Percentiles rank a stretch among this genome's conserved stretches.
Evolutionary conservation across 495 filamentous ascomycete species (phyloP).

Genomic region (Staphylotrichum longicolle): DNA sequence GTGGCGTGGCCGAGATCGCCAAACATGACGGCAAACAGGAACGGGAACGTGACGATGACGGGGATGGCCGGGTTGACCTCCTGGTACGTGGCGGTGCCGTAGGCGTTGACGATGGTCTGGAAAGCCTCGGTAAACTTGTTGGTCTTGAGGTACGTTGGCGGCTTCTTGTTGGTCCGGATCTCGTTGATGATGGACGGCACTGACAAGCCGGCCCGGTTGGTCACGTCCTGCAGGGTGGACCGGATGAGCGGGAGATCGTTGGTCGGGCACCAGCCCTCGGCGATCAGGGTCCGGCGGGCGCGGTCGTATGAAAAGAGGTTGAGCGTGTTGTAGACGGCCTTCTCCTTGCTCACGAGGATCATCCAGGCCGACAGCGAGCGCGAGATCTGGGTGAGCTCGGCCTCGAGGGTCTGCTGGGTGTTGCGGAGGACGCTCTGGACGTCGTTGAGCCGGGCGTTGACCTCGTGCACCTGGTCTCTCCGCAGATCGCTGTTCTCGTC

Average conservation of each 20-base stretch:
- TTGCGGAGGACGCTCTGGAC: conserved; percentile 87
- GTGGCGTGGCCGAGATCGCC: conserved; percentile 91
- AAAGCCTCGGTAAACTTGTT: conserved; percentile 98
- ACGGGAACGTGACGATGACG: conserved; percentile 94
- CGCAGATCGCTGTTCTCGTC: conserved; percentile 95
- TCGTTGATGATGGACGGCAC: conserved; percentile 98
- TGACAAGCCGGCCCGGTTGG: conserved; percentile 86
- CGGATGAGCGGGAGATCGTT: conserved; percentile 89
- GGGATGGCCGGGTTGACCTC: conserved; percentile 96
- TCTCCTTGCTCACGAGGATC: conserved; percentile 96
- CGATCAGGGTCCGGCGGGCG: conserved; percentile 91
- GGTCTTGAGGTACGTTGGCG: conserved; percentile 91
- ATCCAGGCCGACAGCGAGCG: conserved; percentile 91
- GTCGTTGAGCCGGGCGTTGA: conserved; percentile 87
- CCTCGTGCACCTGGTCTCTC: conserved; percentile 92
- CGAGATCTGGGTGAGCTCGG: conserved; percentile 88
- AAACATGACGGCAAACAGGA: conserved; percentile 99
- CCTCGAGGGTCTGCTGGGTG: conserved; percentile 93
- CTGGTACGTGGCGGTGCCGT: conserved; percentile 93
- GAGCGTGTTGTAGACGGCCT: conserved; percentile 93
- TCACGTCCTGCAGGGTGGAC: conserved; percentile 94
- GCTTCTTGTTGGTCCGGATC: conserved; percentile 92
- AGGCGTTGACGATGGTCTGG: conserved; percentile 98
- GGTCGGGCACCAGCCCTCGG: conserved; percentile 95
- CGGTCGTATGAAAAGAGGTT: conserved; percentile 97